Percentiles rank a stretch among this genome's conserved stretches.
phyloP scores from a whole-genome alignment of 1,284 basidiomycete genomes.

The Coniferiporia sulphurascens region DNA sequence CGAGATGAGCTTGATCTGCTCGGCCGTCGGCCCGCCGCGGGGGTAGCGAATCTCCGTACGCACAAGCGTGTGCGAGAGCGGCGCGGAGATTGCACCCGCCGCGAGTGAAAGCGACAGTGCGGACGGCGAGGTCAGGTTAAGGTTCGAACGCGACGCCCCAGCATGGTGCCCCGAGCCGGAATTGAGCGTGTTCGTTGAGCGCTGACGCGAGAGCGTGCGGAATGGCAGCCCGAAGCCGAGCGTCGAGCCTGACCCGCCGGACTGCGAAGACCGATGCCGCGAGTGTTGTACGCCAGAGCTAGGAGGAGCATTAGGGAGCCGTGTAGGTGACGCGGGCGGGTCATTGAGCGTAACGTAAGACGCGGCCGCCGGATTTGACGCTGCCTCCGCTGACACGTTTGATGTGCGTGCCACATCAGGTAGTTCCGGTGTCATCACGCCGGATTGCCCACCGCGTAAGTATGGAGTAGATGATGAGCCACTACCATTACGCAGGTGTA shows the following conservation, averaged over 20 bases:
- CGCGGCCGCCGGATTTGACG: background rate
- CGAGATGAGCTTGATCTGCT: constrained; percentile 47
- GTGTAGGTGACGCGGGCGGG: background rate
- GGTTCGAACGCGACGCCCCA: constrained; percentile 14
- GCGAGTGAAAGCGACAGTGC: constrained; percentile 35
- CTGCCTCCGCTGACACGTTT: background rate
- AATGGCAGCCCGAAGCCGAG: constrained; percentile 25
- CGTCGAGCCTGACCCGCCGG: constrained; percentile 33
- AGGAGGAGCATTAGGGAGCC: background rate
- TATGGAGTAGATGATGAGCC: background rate
- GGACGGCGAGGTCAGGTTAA: constrained; percentile 35
- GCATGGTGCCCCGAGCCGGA: background rate
- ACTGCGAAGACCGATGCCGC: constrained; percentile 29
- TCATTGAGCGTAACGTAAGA: constrained; percentile 9
- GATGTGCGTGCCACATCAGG: background rate
- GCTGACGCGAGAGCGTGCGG: constrained; percentile 26
- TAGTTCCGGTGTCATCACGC: background rate
- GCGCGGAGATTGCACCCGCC: constrained; percentile 37
- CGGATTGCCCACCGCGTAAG: background rate
- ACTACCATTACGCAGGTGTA: constrained; percentile 4
- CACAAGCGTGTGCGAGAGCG: constrained; percentile 44
- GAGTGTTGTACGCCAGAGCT: constrained; percentile 13
- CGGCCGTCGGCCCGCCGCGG: constrained; percentile 43
- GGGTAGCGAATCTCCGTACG: constrained; percentile 48
- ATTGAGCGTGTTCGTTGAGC: constrained; percentile 17